phyloP scores from a whole-genome alignment of 371 early-diverging fungal species.

The Mycotypha africana region DNA sequence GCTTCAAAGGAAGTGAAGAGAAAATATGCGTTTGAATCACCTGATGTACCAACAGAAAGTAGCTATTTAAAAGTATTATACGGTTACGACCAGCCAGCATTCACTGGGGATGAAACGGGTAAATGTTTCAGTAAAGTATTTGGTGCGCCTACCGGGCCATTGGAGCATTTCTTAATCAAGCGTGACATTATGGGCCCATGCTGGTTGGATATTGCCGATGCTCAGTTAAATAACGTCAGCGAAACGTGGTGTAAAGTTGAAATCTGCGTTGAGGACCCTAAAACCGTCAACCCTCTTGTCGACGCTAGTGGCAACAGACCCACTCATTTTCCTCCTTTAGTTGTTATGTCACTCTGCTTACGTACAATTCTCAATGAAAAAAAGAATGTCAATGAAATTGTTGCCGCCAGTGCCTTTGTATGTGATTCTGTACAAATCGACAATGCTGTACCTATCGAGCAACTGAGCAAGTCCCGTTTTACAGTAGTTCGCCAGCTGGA shows the following conservation, averaged over 20 bases:
- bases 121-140: slow-evolving; percentile 84
- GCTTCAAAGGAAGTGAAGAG: slow-evolving; percentile 65
- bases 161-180: slow-evolving; percentile 92
- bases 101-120: slow-evolving; percentile 71
- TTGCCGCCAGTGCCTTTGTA: slow-evolving; percentile 41
- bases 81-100: slow-evolving; percentile 60
- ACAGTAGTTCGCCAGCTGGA: slow-evolving; percentile 66
- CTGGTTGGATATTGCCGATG: slow-evolving; percentile 74
- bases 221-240: slow-evolving; percentile 43
- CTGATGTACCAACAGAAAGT: slow-evolving; percentile 74
- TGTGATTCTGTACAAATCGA: slow-evolving; percentile 52
- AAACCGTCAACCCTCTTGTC: slow-evolving; percentile 53
- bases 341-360: slow-evolving; percentile 79
- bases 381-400: slow-evolving; percentile 85
- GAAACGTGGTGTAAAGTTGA: slow-evolving; percentile 89
- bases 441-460: slow-evolving; percentile 38
- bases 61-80: slow-evolving; percentile 89
- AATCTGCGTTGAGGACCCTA: slow-evolving; percentile 63
- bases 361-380: slow-evolving; percentile 78
- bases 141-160: slow-evolving; percentile 81
- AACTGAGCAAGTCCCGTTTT: slow-evolving; percentile 45
- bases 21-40: slow-evolving; percentile 91
- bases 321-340: slow-evolving; percentile 68
- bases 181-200: slow-evolving; percentile 96
- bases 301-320: slow-evolving; percentile 44